Base-by-base conservation (phyloP, 2,329 filamentous ascomycete species). In the Penicillium sp. region DNA sequence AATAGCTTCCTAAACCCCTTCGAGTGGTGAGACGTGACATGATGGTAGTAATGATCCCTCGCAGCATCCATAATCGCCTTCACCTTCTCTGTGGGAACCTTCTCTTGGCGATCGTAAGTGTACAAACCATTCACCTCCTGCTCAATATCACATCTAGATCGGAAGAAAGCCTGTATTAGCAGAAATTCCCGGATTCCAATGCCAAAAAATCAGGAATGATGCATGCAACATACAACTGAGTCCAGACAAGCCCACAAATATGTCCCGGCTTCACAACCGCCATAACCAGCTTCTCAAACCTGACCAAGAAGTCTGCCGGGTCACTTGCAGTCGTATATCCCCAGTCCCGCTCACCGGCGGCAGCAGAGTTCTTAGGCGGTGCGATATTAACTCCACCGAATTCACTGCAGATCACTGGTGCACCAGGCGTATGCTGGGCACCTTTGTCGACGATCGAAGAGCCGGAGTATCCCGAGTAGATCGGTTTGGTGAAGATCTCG, bases 351-450 rank as follows among this genome's bases (percentile, higher is more conserved):
- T 74, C 74, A 0, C 74, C 68, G 0, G 67, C 69, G 1, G 64
- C 61, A 3, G 49, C 58, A 22, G 48, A 50, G 17, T 66, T 66
- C 37, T 73, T 71, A 0, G 72, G 65, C 0, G 75, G 72, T 0
- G 79, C 77, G 57, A 85, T 83, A 58, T 84, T 85, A 37, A 85
- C 79, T 3, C 83, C 83, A 3, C 82, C 82, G 53, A 84, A 85
- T 59, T 86, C 83, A 2, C 79, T 81, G 63, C 81, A 84, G 53
- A 85, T 76, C 32, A 85, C 73, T 0, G 82, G 82, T 0, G 80
- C 78, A 0, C 77, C 77, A 0, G 71, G 65, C 4, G 61, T 61
- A 58, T 84, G 80, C n/a, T 63, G 62, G 0, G 76, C 69, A 0
- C 79, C 80, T 0, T 72, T 62, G 47, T 80, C 77, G 3, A 63